Conservation (phyloP, 306 rosid genomes). For the Acacia acuminata region DNA sequence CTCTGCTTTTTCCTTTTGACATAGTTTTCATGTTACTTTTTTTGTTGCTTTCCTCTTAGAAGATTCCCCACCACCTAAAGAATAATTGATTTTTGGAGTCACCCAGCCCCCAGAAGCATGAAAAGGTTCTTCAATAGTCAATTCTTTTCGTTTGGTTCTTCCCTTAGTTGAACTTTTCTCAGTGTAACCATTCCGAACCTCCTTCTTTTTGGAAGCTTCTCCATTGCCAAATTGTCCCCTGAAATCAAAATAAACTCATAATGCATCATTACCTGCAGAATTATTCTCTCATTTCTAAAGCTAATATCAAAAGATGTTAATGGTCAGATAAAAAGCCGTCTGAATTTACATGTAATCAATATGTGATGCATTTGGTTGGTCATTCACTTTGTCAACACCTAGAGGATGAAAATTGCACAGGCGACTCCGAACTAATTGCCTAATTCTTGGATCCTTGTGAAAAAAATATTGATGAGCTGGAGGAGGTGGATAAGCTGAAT, state of each 20-base stretch:
- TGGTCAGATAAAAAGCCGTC: background rate
- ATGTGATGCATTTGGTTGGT: slow-evolving; percentile 46
- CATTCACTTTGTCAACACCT: slow-evolving; percentile 54
- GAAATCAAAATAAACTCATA: slow-evolving; percentile 33
- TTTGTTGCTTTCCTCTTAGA: slow-evolving; percentile 43
- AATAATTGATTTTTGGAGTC: slow-evolving; percentile 47
- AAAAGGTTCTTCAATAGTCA: slow-evolving; percentile 33
- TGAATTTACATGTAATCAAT: slow-evolving; percentile 79
- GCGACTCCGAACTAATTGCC: slow-evolving; percentile 58
- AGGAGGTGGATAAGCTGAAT: slow-evolving; percentile 45
- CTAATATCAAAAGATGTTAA: slow-evolving; percentile 6
- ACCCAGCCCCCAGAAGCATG: slow-evolving; percentile 62
- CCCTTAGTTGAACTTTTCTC: slow-evolving; percentile 46
- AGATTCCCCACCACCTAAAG: slow-evolving; percentile 38
- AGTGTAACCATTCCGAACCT: slow-evolving; percentile 34
- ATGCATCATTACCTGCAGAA: background rate
- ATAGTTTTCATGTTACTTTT: slow-evolving; percentile 46
- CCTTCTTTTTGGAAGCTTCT: slow-evolving; percentile 51
- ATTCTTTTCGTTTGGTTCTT: slow-evolving; percentile 36
- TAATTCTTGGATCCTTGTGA: slow-evolving; percentile 70
- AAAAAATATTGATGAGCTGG: slow-evolving; percentile 80
- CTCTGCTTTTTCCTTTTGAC: slow-evolving; percentile 44
- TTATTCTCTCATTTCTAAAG: background rate
- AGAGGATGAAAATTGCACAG: slow-evolving; percentile 64
- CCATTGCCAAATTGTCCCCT: slow-evolving; percentile 82